Base-by-base conservation (phyloP, 2,329 filamentous ascomycete genomes). In the Zasmidium cellare region DNA sequence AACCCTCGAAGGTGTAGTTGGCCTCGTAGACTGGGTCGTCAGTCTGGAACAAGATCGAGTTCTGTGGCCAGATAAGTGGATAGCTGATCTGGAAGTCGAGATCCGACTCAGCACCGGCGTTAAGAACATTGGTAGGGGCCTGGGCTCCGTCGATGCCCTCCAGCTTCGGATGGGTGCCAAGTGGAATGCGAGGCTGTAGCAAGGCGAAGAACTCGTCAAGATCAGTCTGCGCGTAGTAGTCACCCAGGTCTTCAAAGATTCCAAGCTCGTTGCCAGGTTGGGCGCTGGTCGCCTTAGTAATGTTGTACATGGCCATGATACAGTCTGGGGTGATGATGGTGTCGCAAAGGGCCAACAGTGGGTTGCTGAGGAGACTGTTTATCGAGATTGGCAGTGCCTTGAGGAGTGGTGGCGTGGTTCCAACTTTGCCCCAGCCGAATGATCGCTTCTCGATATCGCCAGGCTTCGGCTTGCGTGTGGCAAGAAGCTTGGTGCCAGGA, bases 61-160 rank as follows among this genome's bases (percentile, higher is more conserved):
- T 74, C 62, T 83, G 80, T 1, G 81, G 81, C 67, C 77, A 82
- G 64, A 83, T 79, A 56, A 84, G 71, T 0, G 80, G 78, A 57
- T 79, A 79, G 1, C 77, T 80, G 68, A 70, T 59, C 75, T 82
- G 71, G 56, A 83, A 81, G 65, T 83, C 81, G 12, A 84, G 75
- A 44, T 79, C 76, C 2, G 69, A 58, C 46, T 75, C 71, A 58
- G 80, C 79, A 53, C 82, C 80, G 0, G 77, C 76, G 61, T 79
- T 77, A 63, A 75, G 78, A 46, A 80, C 69, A 20, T 76, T 74
- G 0, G 74, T 3, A 74, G 57, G 61, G 16, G 63, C 61, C 2
- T 66, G 71, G 35, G 64, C 62, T 6, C 68, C 63, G 20, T 63
- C 63, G 25, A 59, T 53, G 28, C 55, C 55, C 20, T 65, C 58